Evolutionary conservation across 1,284 basidiomycete genomes (phyloP).

Genomic region (Puccinia coronata): DNA sequence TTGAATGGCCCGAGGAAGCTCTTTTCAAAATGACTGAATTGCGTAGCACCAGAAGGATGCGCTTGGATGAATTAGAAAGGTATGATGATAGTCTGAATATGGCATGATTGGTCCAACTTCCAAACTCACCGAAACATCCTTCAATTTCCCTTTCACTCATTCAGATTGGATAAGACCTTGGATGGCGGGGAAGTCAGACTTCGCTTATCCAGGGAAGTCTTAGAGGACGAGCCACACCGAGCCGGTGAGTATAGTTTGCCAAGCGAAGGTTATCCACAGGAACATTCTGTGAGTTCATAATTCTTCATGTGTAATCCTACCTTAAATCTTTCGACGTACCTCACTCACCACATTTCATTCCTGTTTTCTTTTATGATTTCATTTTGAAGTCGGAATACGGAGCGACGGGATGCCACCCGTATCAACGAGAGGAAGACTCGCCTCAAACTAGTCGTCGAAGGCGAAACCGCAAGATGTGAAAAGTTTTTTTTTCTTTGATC

Average conservation of each 20-base stretch:
- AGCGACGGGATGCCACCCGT: neutral
- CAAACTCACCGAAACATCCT: neutral
- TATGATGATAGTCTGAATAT: neutral
- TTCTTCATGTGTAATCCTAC: neutral
- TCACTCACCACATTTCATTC: neutral
- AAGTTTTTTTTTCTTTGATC: neutral
- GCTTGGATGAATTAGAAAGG: slow-evolving; percentile 45
- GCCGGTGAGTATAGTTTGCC: slow-evolving; percentile 31
- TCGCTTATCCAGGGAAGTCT: slow-evolving; percentile 13
- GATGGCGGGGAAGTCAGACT: slow-evolving; percentile 36
- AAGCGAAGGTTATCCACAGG: slow-evolving; percentile 25
- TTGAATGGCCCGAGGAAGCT: slow-evolving; percentile 30
- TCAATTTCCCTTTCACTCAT: neutral
- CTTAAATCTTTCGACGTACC: neutral
- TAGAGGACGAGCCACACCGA: slow-evolving; percentile 14
- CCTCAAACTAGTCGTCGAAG: neutral
- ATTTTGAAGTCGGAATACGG: neutral
- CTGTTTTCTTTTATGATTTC: neutral
- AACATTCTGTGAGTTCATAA: slow-evolving; percentile 7
- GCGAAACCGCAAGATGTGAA: neutral
- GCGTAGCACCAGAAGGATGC: slow-evolving; percentile 38
- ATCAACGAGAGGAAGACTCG: neutral
- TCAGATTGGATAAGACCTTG: slow-evolving; percentile 32
- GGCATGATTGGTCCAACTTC: neutral
- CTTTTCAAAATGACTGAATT: slow-evolving; percentile 18